Conservation (phyloP, 805 yeast genomes). For the Isabelozyma gotoi region DNA sequence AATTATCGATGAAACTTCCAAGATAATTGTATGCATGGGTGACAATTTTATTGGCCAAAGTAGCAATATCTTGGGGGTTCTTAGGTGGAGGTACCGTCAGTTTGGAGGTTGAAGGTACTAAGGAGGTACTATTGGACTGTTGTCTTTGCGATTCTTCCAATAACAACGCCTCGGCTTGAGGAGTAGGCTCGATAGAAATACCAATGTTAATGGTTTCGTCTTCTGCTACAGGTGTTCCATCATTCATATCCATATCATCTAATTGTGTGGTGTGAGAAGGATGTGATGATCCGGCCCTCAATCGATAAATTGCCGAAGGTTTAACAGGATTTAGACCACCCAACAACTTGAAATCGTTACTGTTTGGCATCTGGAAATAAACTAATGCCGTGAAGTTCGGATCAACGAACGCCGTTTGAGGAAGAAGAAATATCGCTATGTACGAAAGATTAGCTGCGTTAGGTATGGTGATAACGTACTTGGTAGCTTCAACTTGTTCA, state of each 20-base stretch:
- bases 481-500: conserved; percentile 65
- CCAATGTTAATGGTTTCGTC: conserved; percentile 58
- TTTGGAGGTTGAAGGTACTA: conserved; percentile 20
- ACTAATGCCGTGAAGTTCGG: conserved; percentile 77
- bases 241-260: conserved; percentile 57
- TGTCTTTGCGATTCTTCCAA: conserved; percentile 37
- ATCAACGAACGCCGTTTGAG: conserved; percentile 68
- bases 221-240: conserved; percentile 18
- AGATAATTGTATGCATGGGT: conserved; percentile 89
- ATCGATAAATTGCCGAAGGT: conserved; percentile 89
- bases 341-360: conserved; percentile 59
- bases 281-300: conserved; percentile 45
- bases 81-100: conserved; percentile 16
- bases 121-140: conserved; percentile 11
- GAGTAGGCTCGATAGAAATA: conserved; percentile 82
- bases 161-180: conserved; percentile 61
- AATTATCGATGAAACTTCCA: conserved; percentile 78
- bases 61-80: conserved; percentile 39
- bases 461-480: conserved; percentile 62
- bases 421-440: conserved; percentile 80
- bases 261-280: conserved; percentile 19
- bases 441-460: conserved; percentile 71
- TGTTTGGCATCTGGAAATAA: conserved; percentile 77
- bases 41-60: conserved; percentile 82
- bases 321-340: conserved; percentile 65